A percentile compares a stretch with the other conserved stretches of the same genome.
phyloP scores from a whole-genome alignment of 2,329 filamentous ascomycete species.

The Epichloe sibirici region DNA sequence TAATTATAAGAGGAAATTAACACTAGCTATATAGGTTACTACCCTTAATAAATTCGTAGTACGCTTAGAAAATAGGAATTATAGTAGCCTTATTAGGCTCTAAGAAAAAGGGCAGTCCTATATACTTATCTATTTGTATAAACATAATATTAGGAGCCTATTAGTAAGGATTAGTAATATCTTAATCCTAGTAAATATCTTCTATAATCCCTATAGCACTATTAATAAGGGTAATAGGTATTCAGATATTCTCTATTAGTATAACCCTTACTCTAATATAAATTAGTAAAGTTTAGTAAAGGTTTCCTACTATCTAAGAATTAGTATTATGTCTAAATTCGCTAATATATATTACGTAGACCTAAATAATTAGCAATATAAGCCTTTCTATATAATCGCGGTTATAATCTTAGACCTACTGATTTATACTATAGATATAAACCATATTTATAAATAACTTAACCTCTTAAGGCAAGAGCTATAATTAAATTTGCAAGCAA shows the following conservation, averaged over 20 bases:
- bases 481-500: no score
- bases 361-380: no score
- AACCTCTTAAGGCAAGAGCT: no score
- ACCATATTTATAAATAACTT: no score
- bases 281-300: not conserved
- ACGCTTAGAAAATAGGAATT: not conserved
- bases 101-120: not conserved
- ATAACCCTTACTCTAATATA: not conserved
- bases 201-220: not conserved
- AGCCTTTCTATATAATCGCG: no score
- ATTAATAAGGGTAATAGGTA: not conserved
- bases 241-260: not conserved
- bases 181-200: not conserved
- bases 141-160: not conserved
- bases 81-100: not conserved
- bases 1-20: not conserved
- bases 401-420: no score
- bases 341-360: no score
- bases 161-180: not conserved
- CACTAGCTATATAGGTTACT: not conserved
- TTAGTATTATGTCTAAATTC: no score
- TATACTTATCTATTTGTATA: not conserved
- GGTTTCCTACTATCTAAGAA: no score
- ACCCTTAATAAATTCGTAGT: not conserved
- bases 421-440: no score